Conservation (phyloP, 768 basidiomycete species). For the Boletus insuetus region DNA sequence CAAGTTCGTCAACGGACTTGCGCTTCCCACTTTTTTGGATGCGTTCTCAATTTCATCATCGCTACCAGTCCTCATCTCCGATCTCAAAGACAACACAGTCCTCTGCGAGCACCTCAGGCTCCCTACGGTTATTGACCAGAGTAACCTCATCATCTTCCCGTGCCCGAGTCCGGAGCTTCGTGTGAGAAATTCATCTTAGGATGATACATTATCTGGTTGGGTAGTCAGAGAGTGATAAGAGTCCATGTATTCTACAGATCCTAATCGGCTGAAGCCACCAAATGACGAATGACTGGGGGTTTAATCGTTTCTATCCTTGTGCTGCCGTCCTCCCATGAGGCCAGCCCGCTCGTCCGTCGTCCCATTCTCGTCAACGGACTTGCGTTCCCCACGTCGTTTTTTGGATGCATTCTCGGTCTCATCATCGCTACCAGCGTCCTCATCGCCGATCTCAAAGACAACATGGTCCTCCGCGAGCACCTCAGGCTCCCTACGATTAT, state of each 20-base stretch:
- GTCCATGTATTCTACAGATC: constrained; percentile 38
- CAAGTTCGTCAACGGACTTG: constrained; percentile 48
- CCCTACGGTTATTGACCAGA: no score
- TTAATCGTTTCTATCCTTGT: constrained; percentile 37
- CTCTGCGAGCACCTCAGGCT: constrained; percentile 48
- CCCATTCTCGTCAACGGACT: constrained; percentile 48
- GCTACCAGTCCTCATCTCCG: constrained; percentile 72
- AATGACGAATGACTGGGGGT: constrained; percentile 10
- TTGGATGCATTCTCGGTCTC: constrained; percentile 52
- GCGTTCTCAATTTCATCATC: constrained; percentile 58
- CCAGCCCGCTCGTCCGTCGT: constrained; percentile 60
- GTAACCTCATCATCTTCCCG: no score
- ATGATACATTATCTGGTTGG: neutral
- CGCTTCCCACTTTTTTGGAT: constrained; percentile 46
- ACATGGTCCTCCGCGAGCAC: constrained; percentile 62
- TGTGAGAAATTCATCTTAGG: constrained; percentile 55
- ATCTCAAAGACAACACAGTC: constrained; percentile 90
- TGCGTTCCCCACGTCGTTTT: constrained; percentile 43
- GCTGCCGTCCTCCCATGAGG: constrained; percentile 48
- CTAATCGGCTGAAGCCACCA: constrained; percentile 15
- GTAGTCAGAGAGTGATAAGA: neutral
- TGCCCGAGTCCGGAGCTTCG: no score
- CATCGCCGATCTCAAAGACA: constrained; percentile 91
- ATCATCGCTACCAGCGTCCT: constrained; percentile 64
- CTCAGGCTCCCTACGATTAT: constrained; percentile 48